Base-by-base conservation (phyloP, 768 basidiomycete species). In the Auricularia heimuer region DNA sequence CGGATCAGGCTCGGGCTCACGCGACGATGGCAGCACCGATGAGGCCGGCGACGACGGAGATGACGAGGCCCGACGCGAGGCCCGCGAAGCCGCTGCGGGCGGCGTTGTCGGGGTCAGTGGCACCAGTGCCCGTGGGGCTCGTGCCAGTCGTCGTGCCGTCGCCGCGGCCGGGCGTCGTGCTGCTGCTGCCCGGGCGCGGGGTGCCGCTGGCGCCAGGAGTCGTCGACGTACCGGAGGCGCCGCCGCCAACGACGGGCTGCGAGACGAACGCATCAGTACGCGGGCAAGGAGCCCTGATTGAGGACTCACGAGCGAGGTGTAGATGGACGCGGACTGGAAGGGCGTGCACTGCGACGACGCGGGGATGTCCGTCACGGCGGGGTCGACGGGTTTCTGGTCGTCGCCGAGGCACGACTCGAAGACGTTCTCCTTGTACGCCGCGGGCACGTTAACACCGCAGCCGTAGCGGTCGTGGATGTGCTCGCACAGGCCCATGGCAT, bases 361-460 rank as follows among this genome's bases (percentile, higher is more conserved):
- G 10, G 81, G 78, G 16, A 74, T 63, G 56, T 24, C 56, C 16
- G 56, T 60, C 7, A 60, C 56, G 24, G 16, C 18, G 33, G 29
- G 24, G 16, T 60, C 6, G 33, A 60, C 56, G 56, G 56, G 56
- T 63, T 79, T 78, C 77, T 86, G 84, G 71, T 83, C 77, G n/a
- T 89, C 87, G 24, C 85, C 84, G 8, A 81, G 71, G 76, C 91
- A 93, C 6, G 79, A 75, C 65, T 85, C 82, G 75, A 89, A 92
- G 0, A 77, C 77, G 37, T 81, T 82, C 58, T 85, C 77, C 62
- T 80, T 72, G 45, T 87, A 87, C 39, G 77, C 74, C 73, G 82
- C 84, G 16, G 90, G 90, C 18, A 82, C 86, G 72, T 91, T 92
- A 79, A 85, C 91, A 2, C 67, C 70, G 69, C 88, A 87, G 10